These are phyloP conservation scores for Pseudogymnoascus sp. DNA, from an alignment of 2,329 filamentous ascomycete genomes.

Conservation along the genomic window DNA sequence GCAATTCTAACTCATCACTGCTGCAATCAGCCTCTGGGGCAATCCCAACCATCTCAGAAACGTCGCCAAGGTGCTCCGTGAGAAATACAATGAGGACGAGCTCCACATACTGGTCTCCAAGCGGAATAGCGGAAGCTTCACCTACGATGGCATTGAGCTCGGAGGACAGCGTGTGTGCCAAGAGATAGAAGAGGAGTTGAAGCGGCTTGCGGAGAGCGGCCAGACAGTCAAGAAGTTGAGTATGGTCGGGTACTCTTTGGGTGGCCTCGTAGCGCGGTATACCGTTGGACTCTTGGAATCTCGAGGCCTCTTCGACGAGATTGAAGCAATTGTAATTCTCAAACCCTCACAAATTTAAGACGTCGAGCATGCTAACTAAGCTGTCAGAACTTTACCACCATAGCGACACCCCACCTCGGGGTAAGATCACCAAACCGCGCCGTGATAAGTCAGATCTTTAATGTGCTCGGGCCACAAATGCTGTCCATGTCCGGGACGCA, in stretches of 20 bases:
- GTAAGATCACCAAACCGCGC: conserved; percentile 61
- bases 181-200: conserved; percentile 58
- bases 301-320: conserved; percentile 66
- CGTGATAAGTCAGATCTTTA: conserved; percentile 61
- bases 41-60: conserved; percentile 65
- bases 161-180: conserved; percentile 58
- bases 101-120: conserved; percentile 64
- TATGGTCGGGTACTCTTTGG: conserved; percentile 81
- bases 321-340: conserved; percentile 62
- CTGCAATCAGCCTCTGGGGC: conserved; percentile 57
- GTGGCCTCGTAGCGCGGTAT: conserved; percentile 79
- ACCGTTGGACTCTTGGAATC: conserved; percentile 75
- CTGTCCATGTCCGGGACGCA: conserved; percentile 79
- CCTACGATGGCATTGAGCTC: conserved; percentile 60
- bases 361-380: background rate
- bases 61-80: conserved; percentile 56
- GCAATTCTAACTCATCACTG: background rate
- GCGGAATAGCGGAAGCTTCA: conserved; percentile 64
- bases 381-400: conserved; percentile 76
- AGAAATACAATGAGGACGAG: conserved; percentile 49
- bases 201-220: conserved; percentile 49
- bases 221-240: conserved; percentile 73
- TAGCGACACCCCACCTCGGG: conserved; percentile 78
- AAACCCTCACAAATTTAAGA: background rate
- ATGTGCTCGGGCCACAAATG: conserved; percentile 72